Base-by-base conservation (phyloP, 106 monocot genomes). In the Narthecium ossifragum region DNA sequence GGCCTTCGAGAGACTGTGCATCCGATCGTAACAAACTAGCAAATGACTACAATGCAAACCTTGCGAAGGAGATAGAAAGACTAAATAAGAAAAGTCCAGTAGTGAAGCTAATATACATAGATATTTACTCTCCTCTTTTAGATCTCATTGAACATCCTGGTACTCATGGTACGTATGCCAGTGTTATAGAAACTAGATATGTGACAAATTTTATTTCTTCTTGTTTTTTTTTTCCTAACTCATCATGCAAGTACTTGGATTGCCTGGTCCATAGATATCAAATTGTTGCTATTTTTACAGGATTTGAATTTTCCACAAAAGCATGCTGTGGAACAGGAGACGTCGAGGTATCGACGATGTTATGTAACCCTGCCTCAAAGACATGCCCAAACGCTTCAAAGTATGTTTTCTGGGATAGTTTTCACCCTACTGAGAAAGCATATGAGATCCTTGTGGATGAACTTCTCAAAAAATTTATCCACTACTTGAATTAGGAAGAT, bases 371-470 rank as follows among this genome's bases (percentile, higher is more conserved):
- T 25, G 6, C 51, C 25, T 50, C 61, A 31, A 12, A 21, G 1
- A 30, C 61, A 28, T 80, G 80, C 34, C 6, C 38, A 6, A 39
- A 80, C 67, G 57, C 48, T 30, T 70, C 71, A 2, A 56, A 71
- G 14, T 71, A 71, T 36, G 66, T 80, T 10, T 80, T 80, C 34
- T 80, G 71, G 57, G 80, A 80, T n/a, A n/a, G n/a, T n/a, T n/a
- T n/a, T n/a, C n/a, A n/a, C n/a, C n/a, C n/a, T n/a, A n/a, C n/a
- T n/a, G n/a, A n/a, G n/a, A n/a, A n/a, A n/a, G n/a, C n/a, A n/a
- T n/a, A n/a, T n/a, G n/a, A n/a, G n/a, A n/a, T n/a, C n/a, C n/a
- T n/a, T n/a, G n/a, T n/a, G n/a, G n/a, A n/a, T n/a, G n/a, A n/a
- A n/a, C n/a, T n/a, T n/a, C n/a, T n/a, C n/a, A n/a, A n/a, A n/a